Evolutionary conservation across 176 grass and related monocot species (phyloP).

Genomic region (Cymbopogon citratus): DNA sequence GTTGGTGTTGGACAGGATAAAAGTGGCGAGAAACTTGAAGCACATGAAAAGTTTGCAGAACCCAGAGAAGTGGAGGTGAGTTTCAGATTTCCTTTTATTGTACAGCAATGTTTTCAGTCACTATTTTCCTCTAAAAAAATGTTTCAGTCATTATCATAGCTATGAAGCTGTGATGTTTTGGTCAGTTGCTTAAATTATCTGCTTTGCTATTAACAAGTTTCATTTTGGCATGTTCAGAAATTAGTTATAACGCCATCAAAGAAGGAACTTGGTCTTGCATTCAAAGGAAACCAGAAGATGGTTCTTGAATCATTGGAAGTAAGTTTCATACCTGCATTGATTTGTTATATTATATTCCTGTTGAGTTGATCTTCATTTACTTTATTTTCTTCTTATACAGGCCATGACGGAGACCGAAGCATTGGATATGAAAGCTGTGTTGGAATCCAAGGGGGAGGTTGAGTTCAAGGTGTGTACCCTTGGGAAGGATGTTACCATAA

Average conservation of each 20-base stretch:
- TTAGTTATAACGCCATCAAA: conserved; percentile 92
- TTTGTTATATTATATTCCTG: neutral
- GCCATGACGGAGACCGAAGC: conserved; percentile 74
- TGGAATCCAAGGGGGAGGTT: conserved; percentile 70
- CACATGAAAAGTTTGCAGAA: conserved; percentile 75
- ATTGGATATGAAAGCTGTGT: conserved; percentile 62
- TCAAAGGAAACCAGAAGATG: conserved; percentile 86
- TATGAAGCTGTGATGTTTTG: conserved; percentile 22
- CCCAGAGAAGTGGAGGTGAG: conserved; percentile 86
- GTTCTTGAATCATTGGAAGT: conserved; percentile 90
- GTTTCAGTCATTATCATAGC: conserved; percentile 9
- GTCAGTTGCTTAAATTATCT: neutral
- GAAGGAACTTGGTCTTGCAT: conserved; percentile 89
- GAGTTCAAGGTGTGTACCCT: conserved; percentile 84
- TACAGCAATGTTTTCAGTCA: neutral
- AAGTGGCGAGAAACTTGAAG: conserved; percentile 72
- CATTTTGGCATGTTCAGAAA: conserved; percentile 54
- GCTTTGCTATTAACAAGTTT: conserved; percentile 19
- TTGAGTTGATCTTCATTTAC: neutral
- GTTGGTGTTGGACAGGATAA: conserved; percentile 62
- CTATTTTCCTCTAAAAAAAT: neutral
- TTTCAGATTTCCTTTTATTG: conserved; percentile 7
- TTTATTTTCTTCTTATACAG: conserved; percentile 30
- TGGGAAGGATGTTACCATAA: conserved; percentile 67
- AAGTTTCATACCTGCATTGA: conserved; percentile 28